Conservation (phyloP, 2,329 filamentous ascomycete genomes). For the Chrysosporium queenslandicum region DNA sequence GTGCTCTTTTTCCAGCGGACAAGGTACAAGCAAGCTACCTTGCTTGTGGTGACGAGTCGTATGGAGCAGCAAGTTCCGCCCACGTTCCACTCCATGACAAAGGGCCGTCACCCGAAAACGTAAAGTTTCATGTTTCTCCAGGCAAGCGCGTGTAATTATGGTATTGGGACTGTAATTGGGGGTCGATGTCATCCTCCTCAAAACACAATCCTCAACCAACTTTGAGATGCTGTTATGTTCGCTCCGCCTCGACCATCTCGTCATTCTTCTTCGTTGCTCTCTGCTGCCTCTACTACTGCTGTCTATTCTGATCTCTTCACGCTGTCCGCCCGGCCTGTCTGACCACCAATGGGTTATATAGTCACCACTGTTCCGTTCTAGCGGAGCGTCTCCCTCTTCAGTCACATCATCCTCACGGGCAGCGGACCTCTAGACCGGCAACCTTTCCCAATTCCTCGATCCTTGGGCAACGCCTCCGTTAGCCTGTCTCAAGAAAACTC, state of each 20-base stretch:
- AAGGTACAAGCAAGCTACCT: neutral
- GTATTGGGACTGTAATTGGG: too few species aligned
- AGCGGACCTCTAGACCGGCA: neutral
- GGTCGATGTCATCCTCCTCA: neutral
- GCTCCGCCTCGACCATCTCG: too few species aligned
- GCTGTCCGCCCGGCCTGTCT: neutral
- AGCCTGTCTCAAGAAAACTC: neutral
- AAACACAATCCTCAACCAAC: neutral
- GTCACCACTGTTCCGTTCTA: neutral
- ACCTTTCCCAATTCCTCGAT: neutral
- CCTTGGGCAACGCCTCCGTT: neutral
- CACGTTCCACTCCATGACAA: neutral
- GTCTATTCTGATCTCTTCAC: neutral
- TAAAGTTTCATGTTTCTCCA: neutral
- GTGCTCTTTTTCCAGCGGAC: neutral
- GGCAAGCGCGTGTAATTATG: too few species aligned
- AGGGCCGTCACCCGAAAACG: neutral
- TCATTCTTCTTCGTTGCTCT: neutral
- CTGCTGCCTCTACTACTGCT: neutral
- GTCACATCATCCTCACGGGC: neutral
- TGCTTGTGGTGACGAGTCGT: neutral
- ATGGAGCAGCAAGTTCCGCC: slow-evolving; percentile 7
- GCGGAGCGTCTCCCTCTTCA: neutral
- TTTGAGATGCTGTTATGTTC: neutral
- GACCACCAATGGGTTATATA: neutral